A percentile compares a stretch with the other conserved stretches of the same genome.
These are phyloP conservation scores for Boletus bicolor DNA, from an alignment of 768 basidiomycete genomes.

Conservation along the genomic window DNA sequence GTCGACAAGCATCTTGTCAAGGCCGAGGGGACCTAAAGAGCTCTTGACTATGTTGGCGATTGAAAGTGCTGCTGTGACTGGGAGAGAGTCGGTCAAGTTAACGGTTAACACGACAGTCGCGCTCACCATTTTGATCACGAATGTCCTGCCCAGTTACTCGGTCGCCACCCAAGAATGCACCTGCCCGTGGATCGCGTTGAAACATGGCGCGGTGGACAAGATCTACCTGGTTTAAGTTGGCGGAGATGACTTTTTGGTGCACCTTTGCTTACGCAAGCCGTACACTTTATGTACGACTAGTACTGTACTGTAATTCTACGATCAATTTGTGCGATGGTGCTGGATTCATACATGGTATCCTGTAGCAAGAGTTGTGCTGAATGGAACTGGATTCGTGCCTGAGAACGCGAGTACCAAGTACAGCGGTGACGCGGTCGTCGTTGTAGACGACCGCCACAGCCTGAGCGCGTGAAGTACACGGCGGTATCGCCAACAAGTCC, in stretches of 20 bases:
- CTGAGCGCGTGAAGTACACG: constrained; percentile 1
- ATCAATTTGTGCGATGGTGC: neutral
- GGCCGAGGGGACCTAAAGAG: constrained; percentile 89
- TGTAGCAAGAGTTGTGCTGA: neutral
- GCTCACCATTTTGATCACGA: constrained; percentile 89
- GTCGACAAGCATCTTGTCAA: constrained; percentile 97
- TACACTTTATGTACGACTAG: neutral
- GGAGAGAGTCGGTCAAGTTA: neutral
- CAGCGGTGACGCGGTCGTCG: neutral
- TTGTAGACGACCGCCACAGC: constrained; percentile 3
- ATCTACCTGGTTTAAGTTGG: neutral
- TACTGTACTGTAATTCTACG: neutral
- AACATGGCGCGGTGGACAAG: constrained; percentile 50
- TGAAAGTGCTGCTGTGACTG: constrained; percentile 92
- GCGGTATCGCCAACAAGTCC: neutral
- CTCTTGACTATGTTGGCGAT: constrained; percentile 98
- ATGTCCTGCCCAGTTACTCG: constrained; percentile 94
- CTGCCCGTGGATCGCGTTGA: constrained; percentile 88
- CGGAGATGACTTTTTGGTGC: neutral
- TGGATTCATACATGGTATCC: neutral
- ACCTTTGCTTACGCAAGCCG: constrained; percentile 22
- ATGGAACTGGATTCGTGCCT: neutral
- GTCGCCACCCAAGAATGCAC: constrained; percentile 92
- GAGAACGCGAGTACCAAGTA: neutral
- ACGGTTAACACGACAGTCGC: neutral